Evolutionary conservation across 2,329 filamentous ascomycete species (phyloP), one percentile per base, ranked within the genome.

Genomic region (Ophiognomonia clavigignenti-juglandacearum): DNA sequence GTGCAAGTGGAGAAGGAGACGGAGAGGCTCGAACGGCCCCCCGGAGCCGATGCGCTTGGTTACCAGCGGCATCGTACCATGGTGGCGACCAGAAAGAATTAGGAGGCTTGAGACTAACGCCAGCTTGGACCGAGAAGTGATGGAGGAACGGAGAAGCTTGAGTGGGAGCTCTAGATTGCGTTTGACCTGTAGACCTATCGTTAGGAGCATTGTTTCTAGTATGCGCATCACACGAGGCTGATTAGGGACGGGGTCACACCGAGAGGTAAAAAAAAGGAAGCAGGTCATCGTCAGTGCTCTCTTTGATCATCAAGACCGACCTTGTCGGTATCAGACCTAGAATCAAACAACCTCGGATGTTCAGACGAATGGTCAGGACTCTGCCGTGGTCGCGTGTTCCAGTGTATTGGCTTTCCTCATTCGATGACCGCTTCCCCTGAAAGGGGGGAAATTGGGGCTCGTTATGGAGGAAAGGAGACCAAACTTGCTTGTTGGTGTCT

Each of bases 251-350:
- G n/a, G n/a, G n/a, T n/a, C n/a, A n/a, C n/a, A n/a, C n/a, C n/a
- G n/a, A n/a, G n/a, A n/a, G n/a, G n/a, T n/a, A n/a, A n/a, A n/a
- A n/a, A n/a, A n/a, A n/a, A n/a, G n/a, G n/a, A 40, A 27, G 19
- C 39, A 52, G 23, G 45, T 44, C 56, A 59, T 68, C 70, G 71
- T 77, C 74, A 72, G 74, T 63, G 74, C 74, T 77, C 74, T 82
- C 78, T 80, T 82, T 81, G 73, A 69, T 80, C 76, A 61, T 75
- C 75, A 74, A 20, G 62, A 44, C 57, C 56, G 54, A 59, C 58
- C 47, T 10, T 36, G 18, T 54, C 56, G 58, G 57, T 65, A 62
- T 72, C 68, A 65, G 73, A 63, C 59, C 56, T 26, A 48, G 45
- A 42, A 55, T 39, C 54, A 47, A 44, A 37, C 42, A 51, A 48